Evolutionary conservation across 2,329 filamentous ascomycete genomes (phyloP).

Genomic region (Pseudogymnoascus verrucosus): DNA sequence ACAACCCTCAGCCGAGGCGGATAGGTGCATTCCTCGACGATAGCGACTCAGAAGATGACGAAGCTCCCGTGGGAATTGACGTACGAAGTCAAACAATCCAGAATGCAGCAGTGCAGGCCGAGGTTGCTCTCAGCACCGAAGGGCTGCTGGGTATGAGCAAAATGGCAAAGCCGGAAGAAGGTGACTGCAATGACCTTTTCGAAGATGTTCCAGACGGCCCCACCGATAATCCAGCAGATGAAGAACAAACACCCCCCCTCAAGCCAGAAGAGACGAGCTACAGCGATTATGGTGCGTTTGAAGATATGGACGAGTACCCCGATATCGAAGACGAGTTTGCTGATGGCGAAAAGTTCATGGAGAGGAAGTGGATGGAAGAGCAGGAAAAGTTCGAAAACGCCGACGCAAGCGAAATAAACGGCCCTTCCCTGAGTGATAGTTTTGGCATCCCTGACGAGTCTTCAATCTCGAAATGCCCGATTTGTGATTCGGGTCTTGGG

Average conservation of each 20-base stretch:
- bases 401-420: slow-evolving; percentile 34
- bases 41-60: slow-evolving; percentile 48
- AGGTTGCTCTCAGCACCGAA: slow-evolving; percentile 15
- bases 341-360: slow-evolving; percentile 57
- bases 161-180: slow-evolving; percentile 13
- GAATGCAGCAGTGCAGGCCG: slow-evolving; percentile 14
- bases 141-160: slow-evolving; percentile 15
- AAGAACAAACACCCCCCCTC: slow-evolving; percentile 31
- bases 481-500: slow-evolving; percentile 61
- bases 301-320: slow-evolving; percentile 53
- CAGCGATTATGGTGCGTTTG: slow-evolving; percentile 46
- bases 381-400: slow-evolving; percentile 60
- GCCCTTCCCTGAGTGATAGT: slow-evolving; percentile 10
- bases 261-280: slow-evolving; percentile 42
- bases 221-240: slow-evolving; percentile 18
- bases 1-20: slow-evolving; percentile 26
- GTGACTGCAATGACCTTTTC: slow-evolving; percentile 14
- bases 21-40: slow-evolving; percentile 63
- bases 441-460: slow-evolving; percentile 24
- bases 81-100: slow-evolving; percentile 14
- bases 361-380: slow-evolving; percentile 66
- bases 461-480: slow-evolving; percentile 52
- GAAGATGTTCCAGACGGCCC: slow-evolving; percentile 15
- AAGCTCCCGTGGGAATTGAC: slow-evolving; percentile 17
- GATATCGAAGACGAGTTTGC: slow-evolving; percentile 35